Evolutionary conservation across 2,329 filamentous ascomycete species (phyloP), one percentile per base, ranked within the genome.

Genomic region (Colletotrichum zoysiae): DNA sequence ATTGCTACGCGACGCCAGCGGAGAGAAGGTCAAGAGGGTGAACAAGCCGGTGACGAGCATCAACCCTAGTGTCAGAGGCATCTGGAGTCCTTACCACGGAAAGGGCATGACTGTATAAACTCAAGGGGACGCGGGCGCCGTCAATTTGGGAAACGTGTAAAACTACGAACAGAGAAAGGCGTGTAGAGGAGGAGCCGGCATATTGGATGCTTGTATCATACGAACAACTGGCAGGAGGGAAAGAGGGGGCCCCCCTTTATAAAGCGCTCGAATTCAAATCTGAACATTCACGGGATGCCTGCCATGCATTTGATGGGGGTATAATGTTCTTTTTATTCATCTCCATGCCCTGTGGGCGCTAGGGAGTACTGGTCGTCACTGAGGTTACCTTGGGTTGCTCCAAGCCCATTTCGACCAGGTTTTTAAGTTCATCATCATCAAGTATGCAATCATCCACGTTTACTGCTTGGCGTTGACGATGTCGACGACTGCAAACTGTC

Each of bases 31-130:
- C 78, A 89, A 84, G 83, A 86, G 82, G 76, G 85, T 87, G 71
- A 89, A 85, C 79, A 92, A 91, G 83, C 87, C 90, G 12, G 89
- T 92, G 62, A 86, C 83, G 74, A 91, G 89, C 81, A 86, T 87
- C 79, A 91, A 88, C 79, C 84, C 88, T 74, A 91, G 89, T 82
- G 90, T 93, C 64, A 87, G 91, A 85, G 91, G 91, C 75, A 83
- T 93, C 73, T 93, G 91, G 90, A 91, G 88, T 81, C 91, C 91
- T 59, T 92, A 91, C 79, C 91, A 93, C 79, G 89, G 90, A 74
- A 84, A 85, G 67, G 87, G 87, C 38, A 84, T 87, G 82, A 77
- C 80, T 74, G 87, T 90, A 75, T 90, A 83, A 81, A 65, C 50
- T 59, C 30, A 68, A 60, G 42, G 30, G 30, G 48, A 63, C 46